phyloP scores from a whole-genome alignment of 352 stramenopile genomes.

The Pythium folliculosum region DNA sequence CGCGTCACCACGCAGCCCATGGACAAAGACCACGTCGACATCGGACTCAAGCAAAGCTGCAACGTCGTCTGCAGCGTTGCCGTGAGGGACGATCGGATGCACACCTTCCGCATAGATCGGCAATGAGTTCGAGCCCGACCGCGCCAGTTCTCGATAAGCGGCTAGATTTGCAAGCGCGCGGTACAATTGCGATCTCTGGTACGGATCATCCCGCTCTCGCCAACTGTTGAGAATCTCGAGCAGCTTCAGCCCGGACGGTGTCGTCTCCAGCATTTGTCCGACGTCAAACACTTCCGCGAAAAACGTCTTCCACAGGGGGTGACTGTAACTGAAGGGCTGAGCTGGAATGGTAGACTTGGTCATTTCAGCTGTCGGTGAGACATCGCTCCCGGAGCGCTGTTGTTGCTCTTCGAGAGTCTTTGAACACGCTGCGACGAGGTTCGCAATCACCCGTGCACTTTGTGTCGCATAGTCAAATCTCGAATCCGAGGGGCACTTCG shows the following conservation, averaged over 20 bases:
- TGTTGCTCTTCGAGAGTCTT: constrained; percentile 32
- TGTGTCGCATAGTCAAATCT: constrained; percentile 49
- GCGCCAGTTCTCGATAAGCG: constrained; percentile 53
- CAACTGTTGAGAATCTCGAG: constrained; percentile 43
- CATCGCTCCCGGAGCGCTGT: not conserved
- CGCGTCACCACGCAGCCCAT: constrained; percentile 76
- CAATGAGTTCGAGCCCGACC: constrained; percentile 31
- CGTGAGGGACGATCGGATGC: constrained; percentile 59
- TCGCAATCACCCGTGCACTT: constrained; percentile 77
- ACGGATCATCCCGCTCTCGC: constrained; percentile 51
- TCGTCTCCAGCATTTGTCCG: constrained; percentile 46
- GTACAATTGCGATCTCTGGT: constrained; percentile 75
- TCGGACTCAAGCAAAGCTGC: constrained; percentile 7
- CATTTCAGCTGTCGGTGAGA: not conserved
- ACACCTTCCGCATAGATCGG: constrained; percentile 80
- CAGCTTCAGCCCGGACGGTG: constrained; percentile 45
- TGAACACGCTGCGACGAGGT: constrained; percentile 62
- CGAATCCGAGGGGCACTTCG: constrained; percentile 29
- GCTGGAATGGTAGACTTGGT: not conserved
- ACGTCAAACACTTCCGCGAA: constrained; percentile 60
- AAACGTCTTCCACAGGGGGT: constrained; percentile 30
- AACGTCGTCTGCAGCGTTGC: constrained; percentile 1
- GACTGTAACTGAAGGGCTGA: constrained; percentile 3
- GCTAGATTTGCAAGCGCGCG: constrained; percentile 68
- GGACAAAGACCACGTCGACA: constrained; percentile 84